Evolutionary conservation across 768 basidiomycete genomes (phyloP), one percentile per base, ranked within the genome.

Genomic region (Holtermannia corniformis): DNA sequence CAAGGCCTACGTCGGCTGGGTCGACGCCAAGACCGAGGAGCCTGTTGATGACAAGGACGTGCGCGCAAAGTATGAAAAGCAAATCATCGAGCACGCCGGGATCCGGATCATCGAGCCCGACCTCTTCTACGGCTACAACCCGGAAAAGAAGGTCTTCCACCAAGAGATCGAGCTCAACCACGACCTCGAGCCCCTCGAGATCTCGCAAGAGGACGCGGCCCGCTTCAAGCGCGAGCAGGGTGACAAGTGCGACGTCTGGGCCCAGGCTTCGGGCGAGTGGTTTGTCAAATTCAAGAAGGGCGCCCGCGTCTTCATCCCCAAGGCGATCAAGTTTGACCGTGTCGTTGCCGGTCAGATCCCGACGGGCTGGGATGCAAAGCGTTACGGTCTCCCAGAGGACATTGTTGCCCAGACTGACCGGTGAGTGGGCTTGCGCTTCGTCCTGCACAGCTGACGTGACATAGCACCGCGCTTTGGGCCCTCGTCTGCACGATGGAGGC

Each of bases 221-320:
- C 91, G 87, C 65, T 97, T 93, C 82, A 93, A 95, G 76, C 79
- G 85, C 52, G 88, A 97, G 68, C 95, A 97, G 66, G 91, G 87
- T 54, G 89, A 93, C 64, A 93, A 90, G 69, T 91, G 88, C 68
- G 93, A 99, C 68, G 81, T 88, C 63, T 97, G 91, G 91, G 83
- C 83, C 0, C 84, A 82, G 43, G 85, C 86, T 68, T 84, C 85
- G 13, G 89, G 86, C n/a, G 87, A 93, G 68, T 95, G 86, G 88
- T 90, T 87, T 65, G 91, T 91, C 70, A 95, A 96, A 75, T 84
- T 97, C 79, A 97, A 97, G 84, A 93, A 88, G 75, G 95, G 95
- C 47, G 91, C 95, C 11, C 83, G 87, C 43, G 78, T 99, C 56
- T 79, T 84, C 59, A 83, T 97, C 41, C 93, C 95, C 47, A 99